Base-by-base conservation (phyloP, 2,329 filamentous ascomycete species). In the Aspergillus bombycis region DNA sequence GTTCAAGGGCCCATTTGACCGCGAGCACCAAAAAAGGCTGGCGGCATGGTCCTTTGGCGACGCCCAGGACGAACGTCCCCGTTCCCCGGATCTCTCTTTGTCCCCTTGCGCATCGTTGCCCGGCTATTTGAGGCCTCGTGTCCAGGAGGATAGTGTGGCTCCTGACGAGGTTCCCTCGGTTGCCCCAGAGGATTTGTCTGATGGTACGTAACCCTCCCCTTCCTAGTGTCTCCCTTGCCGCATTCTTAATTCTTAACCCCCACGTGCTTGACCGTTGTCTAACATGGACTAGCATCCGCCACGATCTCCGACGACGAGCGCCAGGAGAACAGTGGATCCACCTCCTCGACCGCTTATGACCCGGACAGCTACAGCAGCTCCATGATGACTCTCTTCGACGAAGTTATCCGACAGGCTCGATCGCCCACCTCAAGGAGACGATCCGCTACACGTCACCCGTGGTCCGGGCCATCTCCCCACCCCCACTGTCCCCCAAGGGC, bases 1-100 rank as follows among this genome's bases (percentile, higher is more conserved):
- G 62, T 84, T 83, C 66, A 76, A 75, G 16, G 82, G 82, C 11
- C 81, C 80, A 0, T 80, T 81, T 65, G 80, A 84, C 65, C 77
- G 77, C 58, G 76, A 77, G 64, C 81, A 83, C 65, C 75, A 81
- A 66, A 76, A 78, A 48, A 74, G 66, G 38, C 66, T 84, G 54
- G 78, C 79, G 14, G 77, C 79, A 12, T 84, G 81, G 75, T 79
- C 78, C 10, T 81, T 83, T 58, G 74, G 73, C 11, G 70, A 71
- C 12, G 76, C 78, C 11, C 75, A 70, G 60, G 72, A 65, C 16
- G 73, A 76, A 41, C 74, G 79, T 50, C 66, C 67, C 30, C 75
- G 77, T 61, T 77, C 79, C 0, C 62, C 73, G 19, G 76, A 78
- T 48, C 65, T 77, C 9, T 73, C 78, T 11, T 64, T 81, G 16